Evolutionary conservation across 371 early-diverging fungal genomes (phyloP), one percentile per base, ranked within the genome.

Genomic region (Mortierella sp.): DNA sequence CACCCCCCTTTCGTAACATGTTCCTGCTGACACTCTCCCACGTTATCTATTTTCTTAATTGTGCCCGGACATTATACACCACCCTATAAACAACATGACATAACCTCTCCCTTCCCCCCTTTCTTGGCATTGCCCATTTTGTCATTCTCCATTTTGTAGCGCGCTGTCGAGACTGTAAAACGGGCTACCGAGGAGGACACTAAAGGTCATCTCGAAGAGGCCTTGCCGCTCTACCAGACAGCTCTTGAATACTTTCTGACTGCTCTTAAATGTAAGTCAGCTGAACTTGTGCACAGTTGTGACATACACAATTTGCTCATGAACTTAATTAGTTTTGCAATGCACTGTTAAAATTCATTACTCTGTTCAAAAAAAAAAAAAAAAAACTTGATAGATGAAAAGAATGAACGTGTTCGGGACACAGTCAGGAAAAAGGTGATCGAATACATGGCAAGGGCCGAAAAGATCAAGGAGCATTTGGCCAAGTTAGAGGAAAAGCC

Each of bases 381-480:
- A 7, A 8, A 22, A 29, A 22, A 28, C 13, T 35, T n/a, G 19
- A 64, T 84, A 97, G 97, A 98, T 76, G 98, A 98, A 78, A 97
- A 96, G 86, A 96, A 96, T 74, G 97, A 97, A 55, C 87, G 91
- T 51, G 81, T 89, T 53, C 93, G 96, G 74, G 94, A 95, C 57
- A 87, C 92, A n/a, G 93, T 98, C 63, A 90, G 96, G 70, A 95
- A 94, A 81, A 94, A 94, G 82, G 91, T 96, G 35, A 88, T 92
- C 10, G 98, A 97, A 76, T 98, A 98, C 84, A 85, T 98, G 70
- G 94, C 94, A 40, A 91, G 99, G 45, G 98, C 98, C 1, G 98
- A 98, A 82, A 92, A 92, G 82, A 87, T 98, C 63, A 98, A 97
- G 83, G 95, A 93, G 42, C 92, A 92, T 76, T 83, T 98, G 15